Base-by-base conservation (phyloP, 2,329 filamentous ascomycete genomes). In the Hirsutella rhossiliensis region DNA sequence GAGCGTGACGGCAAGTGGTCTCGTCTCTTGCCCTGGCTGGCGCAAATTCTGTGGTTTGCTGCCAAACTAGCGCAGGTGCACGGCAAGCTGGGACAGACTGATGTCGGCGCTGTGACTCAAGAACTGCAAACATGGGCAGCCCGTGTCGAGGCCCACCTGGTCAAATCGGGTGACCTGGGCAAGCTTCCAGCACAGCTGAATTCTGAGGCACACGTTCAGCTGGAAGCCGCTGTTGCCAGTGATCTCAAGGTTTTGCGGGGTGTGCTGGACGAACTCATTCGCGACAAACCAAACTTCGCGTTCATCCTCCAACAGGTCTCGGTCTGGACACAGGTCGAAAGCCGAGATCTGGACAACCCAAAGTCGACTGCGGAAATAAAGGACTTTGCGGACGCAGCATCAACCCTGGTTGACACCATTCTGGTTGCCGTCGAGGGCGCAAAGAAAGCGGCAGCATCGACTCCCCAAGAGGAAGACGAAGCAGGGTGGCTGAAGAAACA, bases 391-490 rank as follows among this genome's bases (percentile, higher is more conserved):
- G 63, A 71, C 13, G 66, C 71, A 4, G 61, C 87, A 2, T 75
- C 85, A 32, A 73, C 63, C 1, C 68, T 84, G n/a, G 76, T 82
- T 40, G 85, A 94, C 60, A 76, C 78, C 41, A 75, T 90, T 27
- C 77, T 96, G 2, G 83, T 90, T 31, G 82, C 84, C 1, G 72
- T 94, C 40, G 87, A 96, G 59, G 78, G 81, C 49, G 72, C 84
- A 39, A 75, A 78, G 46, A 76, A 75, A 47, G 64, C 71, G 3
- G 64, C 78, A 9, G 62, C 67, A 11, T 66, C 68, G 3, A 54
- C 62, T 37, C 55, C 52, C 1, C 53, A 48, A 4, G 63, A 59
- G 27, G 58, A 62, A n/a, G 56, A 60, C n/a, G 60, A 64, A 37
- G 47, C 56, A 15, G 59, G 55, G 3, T 66, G 63, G 63, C 49